Evolutionary conservation across 2,329 filamentous ascomycete genomes (phyloP), one percentile per base, ranked within the genome.

Genomic region (Biscogniauxia mediterranea): DNA sequence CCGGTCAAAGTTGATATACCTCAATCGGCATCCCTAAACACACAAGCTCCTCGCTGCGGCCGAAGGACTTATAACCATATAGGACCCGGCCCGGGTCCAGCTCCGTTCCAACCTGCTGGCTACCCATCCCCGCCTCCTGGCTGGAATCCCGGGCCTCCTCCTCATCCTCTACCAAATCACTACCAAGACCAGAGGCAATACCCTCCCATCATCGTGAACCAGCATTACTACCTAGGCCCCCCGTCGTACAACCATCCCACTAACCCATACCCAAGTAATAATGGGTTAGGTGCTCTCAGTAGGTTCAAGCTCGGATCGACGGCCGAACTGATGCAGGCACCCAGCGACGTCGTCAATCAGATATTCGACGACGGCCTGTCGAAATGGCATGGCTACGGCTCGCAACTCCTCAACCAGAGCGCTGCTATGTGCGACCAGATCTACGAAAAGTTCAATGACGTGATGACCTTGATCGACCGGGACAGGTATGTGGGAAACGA

Each of bases 391-490:
- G 70, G 70, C 13, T 73, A 77, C 46, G 76, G 76, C 19, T 76
- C 77, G 0, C 79, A 81, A 66, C 73, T 83, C 25, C 70, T 80
- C 51, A 78, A 78, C 64, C 79, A 82, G 65, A 76, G 77, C 5
- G 77, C 79, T 15, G 76, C 78, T 5, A 74, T 85, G 19, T 86
- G 81, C 67, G 85, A 90, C 68, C 77, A 85, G 58, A 83, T 92
- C 54, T 83, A 81, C 15, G 79, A 79, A 3, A 86, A 86, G 57
- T 83, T 93, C 62, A 84, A 91, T 71, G 77, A 85, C 52, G 81
- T 92, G 60, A 85, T 93, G 72, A 91, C 89, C 0, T 80, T 84
- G 26, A 92, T 93, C 59, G 90, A 93, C 71, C 79, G 82, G 20
- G 89, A 90, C 25, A 78, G 76, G 28, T 80, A 81, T 25, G 68